Evolutionary conservation across 2,329 filamentous ascomycete genomes (phyloP), one percentile per base, ranked within the genome.

Genomic region (Fusarium hostae): DNA sequence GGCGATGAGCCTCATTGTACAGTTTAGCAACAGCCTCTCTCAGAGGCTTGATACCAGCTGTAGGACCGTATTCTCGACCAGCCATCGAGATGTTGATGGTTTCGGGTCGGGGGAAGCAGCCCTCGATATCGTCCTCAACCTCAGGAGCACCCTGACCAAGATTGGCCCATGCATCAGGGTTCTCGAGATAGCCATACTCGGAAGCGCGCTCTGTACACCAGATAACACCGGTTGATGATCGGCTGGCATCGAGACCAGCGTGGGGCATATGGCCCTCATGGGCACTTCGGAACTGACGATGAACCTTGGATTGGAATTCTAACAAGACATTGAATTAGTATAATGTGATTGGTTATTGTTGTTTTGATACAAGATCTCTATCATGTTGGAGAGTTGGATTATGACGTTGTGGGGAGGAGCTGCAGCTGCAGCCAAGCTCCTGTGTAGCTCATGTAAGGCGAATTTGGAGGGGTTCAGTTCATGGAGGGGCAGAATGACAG

Each of bases 101-200:
- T 55, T 89, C 88, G 10, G 95, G 95, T 20, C 95, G 90, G 76
- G 91, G 87, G 80, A 98, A 98, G 83, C 93, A 96, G 63, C 95
- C 94, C 77, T 91, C 88, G 77, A 98, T 98, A 71, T 96, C 94
- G 74, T 97, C 94, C 76, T 97, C 95, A 68, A 97, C 95, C 81
- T 98, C 94, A 45, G 95, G 95, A 20, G 95, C 95, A 75, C 95
- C 95, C 84, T 98, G 95, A 35, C 95, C 95, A 58, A 98, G 86
- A 80, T 98, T 98, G 65, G 95, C 94, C 95, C 95, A 98, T 71
- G 86, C 83, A 4, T 92, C 87, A 15, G 94, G 95, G 74, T 95
- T 87, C 7, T 98, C 95, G 55, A 90, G 84, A 84, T 92, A 98
- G 76, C 95, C 95, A 83, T 95, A 93, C 82, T 98, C 94, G 80